A percentile compares a stretch with the other conserved stretches of the same genome.
These are phyloP conservation scores for Saposhnikovia divaricata DNA, from an alignment of 129 eudicot genomes.

Conservation along the genomic window DNA sequence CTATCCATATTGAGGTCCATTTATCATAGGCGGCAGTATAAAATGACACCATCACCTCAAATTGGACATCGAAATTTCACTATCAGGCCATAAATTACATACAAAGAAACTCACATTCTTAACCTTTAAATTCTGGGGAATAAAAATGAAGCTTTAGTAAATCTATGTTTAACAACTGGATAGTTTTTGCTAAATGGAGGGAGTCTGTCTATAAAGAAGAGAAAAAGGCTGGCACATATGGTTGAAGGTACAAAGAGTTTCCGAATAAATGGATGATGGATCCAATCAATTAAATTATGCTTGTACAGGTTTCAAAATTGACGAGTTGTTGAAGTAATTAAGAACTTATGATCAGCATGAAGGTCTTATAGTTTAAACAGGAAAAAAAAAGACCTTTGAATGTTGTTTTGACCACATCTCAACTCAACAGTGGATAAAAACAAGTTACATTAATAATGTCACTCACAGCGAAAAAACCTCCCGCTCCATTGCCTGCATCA, in stretches of 20 bases:
- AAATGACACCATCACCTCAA: background rate
- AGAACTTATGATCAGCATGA: background rate
- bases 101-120: background rate
- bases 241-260: background rate
- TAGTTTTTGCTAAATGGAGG: background rate
- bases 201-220: background rate
- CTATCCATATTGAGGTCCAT: background rate
- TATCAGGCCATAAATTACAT: background rate
- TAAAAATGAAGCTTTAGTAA: background rate
- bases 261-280: background rate
- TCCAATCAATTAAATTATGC: background rate
- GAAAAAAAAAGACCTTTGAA: background rate
- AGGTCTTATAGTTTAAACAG: background rate
- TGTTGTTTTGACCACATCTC: background rate
- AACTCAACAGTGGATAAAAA: background rate
- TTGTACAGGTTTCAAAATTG: background rate
- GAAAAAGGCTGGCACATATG: background rate
- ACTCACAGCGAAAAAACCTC: constrained; percentile 95
- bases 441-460: no score
- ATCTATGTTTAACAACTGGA: background rate
- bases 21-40: background rate
- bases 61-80: background rate
- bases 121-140: background rate
- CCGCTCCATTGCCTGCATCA: constrained; percentile 99
- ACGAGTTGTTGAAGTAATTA: background rate